These are phyloP conservation scores for Picea mariana DNA, from an alignment of 83 land plant genomes.

Conservation along the genomic window DNA sequence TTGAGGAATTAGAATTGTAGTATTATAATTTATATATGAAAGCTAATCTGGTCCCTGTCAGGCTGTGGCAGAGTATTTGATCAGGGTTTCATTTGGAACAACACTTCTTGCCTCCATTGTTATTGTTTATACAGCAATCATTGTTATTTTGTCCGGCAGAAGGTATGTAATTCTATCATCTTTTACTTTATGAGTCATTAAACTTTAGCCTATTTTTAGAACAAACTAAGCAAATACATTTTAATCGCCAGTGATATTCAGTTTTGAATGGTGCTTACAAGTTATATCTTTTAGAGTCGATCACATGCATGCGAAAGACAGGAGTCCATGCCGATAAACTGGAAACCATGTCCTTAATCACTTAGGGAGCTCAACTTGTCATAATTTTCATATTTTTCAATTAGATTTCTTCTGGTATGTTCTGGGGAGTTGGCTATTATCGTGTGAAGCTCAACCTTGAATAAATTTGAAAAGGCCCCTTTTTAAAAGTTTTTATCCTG, in stretches of 20 bases:
- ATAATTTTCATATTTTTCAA: not conserved
- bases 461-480: not conserved
- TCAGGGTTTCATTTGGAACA: conserved; percentile 95
- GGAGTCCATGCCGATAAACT: not conserved
- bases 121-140: conserved; percentile 87
- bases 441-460: not conserved
- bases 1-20: not conserved
- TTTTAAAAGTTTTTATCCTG: not conserved
- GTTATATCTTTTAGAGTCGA: conserved; percentile 2
- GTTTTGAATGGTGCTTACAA: not conserved
- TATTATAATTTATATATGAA: not conserved
- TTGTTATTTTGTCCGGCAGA: conserved; percentile 84
- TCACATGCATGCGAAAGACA: not conserved
- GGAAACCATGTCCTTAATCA: not conserved
- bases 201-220: not conserved
- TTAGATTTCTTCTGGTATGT: not conserved
- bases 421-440: not conserved
- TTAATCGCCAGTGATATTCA: not conserved
- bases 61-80: conserved; percentile 73
- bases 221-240: not conserved
- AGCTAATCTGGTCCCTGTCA: conserved; percentile 29
- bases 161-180: conserved; percentile 25
- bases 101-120: conserved; percentile 90
- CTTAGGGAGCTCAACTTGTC: not conserved
- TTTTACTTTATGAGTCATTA: not conserved